Conservation (phyloP, 2,329 filamentous ascomycete species). For the Colletotrichum shisoi region DNA sequence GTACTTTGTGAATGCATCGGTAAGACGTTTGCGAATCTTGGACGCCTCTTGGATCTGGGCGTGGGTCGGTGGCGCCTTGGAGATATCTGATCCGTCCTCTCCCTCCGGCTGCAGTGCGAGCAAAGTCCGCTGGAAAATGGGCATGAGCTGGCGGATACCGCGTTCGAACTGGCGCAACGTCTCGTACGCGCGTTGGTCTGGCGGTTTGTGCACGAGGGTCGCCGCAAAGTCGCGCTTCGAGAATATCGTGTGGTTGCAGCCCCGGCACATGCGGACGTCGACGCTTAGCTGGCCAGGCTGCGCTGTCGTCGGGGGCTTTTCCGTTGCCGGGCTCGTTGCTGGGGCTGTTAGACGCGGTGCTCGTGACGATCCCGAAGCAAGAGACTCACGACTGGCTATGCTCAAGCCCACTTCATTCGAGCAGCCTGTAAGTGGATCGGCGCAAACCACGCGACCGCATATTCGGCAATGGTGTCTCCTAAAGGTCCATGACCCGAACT, state of each 20-base stretch:
- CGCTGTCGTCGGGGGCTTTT: slow-evolving; percentile 48
- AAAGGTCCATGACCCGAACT: slow-evolving; percentile 93
- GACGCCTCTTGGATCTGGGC: slow-evolving; percentile 83
- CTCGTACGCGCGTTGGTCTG: slow-evolving; percentile 81
- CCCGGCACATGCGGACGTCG: slow-evolving; percentile 90
- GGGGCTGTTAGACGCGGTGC: slow-evolving; percentile 33
- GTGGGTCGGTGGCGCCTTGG: slow-evolving; percentile 59
- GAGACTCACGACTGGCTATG: slow-evolving; percentile 62
- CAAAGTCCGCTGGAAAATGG: slow-evolving; percentile 82
- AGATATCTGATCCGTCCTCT: slow-evolving; percentile 46
- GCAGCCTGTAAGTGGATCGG: slow-evolving; percentile 82
- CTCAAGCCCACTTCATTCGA: slow-evolving; percentile 85
- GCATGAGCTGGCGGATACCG: slow-evolving; percentile 81
- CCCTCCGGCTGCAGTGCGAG: slow-evolving; percentile 69
- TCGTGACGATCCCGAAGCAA: neutral
- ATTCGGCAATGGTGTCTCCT: slow-evolving; percentile 92
- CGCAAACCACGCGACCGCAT: slow-evolving; percentile 92
- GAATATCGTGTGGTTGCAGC: slow-evolving; percentile 74
- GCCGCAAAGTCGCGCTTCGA: slow-evolving; percentile 78
- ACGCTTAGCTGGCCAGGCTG: slow-evolving; percentile 66
- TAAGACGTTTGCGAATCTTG: slow-evolving; percentile 87
- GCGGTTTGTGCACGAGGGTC: slow-evolving; percentile 71
- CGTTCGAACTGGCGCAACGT: slow-evolving; percentile 87
- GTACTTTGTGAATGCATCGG: slow-evolving; percentile 89
- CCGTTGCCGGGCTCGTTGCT: slow-evolving; percentile 54